Percentiles rank a stretch among this genome's conserved stretches.
These are phyloP conservation scores for Syncephalastrum monosporum DNA, from an alignment of 371 early-diverging fungal genomes.

Conservation along the genomic window DNA sequence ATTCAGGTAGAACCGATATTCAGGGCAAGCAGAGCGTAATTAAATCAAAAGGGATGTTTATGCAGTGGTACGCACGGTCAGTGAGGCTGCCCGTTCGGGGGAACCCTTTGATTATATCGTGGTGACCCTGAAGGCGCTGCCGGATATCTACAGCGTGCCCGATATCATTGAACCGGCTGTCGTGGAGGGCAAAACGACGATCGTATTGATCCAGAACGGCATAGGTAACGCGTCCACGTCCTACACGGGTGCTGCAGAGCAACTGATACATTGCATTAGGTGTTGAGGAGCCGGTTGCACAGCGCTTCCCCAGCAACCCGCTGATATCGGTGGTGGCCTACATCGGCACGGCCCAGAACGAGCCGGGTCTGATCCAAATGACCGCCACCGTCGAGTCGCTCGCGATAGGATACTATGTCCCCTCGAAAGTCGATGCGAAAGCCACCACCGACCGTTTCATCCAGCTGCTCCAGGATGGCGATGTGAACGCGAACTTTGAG, in stretches of 20 bases:
- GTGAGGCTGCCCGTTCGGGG: slow-evolving; percentile 40
- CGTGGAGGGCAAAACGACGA: slow-evolving; percentile 50
- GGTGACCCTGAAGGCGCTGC: slow-evolving; percentile 76
- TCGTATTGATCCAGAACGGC: slow-evolving; percentile 88
- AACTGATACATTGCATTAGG: slow-evolving; percentile 11
- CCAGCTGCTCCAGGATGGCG: slow-evolving; percentile 44
- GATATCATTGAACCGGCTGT: slow-evolving; percentile 67
- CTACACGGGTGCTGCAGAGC: not conserved
- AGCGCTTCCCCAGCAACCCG: slow-evolving; percentile 66
- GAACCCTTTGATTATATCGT: slow-evolving; percentile 69
- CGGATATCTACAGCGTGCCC: slow-evolving; percentile 61
- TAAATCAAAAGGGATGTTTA: no score
- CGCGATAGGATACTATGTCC: slow-evolving; percentile 23
- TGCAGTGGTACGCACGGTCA: slow-evolving; percentile 51
- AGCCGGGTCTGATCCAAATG: slow-evolving; percentile 56
- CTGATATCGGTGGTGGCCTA: slow-evolving; percentile 75
- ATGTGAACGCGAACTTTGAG: slow-evolving; percentile 41
- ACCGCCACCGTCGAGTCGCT: slow-evolving; percentile 25
- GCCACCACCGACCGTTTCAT: slow-evolving; percentile 24
- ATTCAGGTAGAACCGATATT: slow-evolving; percentile 36
- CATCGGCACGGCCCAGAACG: slow-evolving; percentile 67
- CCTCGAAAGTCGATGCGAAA: slow-evolving; percentile 18
- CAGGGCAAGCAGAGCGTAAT: no score
- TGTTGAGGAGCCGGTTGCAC: slow-evolving; percentile 66
- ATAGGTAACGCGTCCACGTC: slow-evolving; percentile 40